Evolutionary conservation across 2,329 filamentous ascomycete genomes (phyloP).

Genomic region (Mollisiaceae sp.): DNA sequence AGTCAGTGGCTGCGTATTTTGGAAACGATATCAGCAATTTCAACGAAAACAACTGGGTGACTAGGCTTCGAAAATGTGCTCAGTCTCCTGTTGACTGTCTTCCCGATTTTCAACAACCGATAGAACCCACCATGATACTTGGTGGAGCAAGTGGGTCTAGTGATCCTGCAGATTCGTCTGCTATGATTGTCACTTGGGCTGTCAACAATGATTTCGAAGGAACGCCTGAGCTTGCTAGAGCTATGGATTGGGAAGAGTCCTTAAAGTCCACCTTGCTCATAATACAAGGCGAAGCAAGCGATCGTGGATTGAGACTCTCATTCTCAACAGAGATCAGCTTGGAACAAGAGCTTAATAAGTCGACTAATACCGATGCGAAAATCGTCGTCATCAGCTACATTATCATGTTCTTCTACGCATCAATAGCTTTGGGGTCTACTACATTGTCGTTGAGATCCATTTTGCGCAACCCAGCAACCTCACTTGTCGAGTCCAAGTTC

Average conservation of each 20-base stretch:
- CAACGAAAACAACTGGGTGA: constrained; percentile 71
- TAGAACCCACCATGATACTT: constrained; percentile 84
- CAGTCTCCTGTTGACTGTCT: constrained; percentile 83
- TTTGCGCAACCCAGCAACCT: constrained; percentile 79
- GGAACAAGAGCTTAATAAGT: constrained; percentile 96
- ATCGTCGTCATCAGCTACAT: constrained; percentile 97
- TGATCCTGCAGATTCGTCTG: constrained; percentile 73
- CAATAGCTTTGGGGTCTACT: constrained; percentile 87
- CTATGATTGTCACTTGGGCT: constrained; percentile 93
- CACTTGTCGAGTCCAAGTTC: constrained; percentile 95
- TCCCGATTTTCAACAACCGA: constrained; percentile 85
- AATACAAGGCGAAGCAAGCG: constrained; percentile 79
- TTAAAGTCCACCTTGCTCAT: constrained; percentile 75
- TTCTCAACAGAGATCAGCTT: constrained; percentile 96
- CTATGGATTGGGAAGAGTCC: constrained; percentile 88
- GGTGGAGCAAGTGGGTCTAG: constrained; percentile 74
- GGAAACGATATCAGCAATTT: constrained; percentile 67
- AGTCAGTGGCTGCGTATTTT: constrained; percentile 92
- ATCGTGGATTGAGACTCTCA: constrained; percentile 82
- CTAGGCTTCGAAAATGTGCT: constrained; percentile 74
- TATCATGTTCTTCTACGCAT: constrained; percentile 98
- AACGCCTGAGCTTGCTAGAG: constrained; percentile 69
- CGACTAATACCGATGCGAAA: constrained; percentile 96
- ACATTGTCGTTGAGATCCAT: constrained; percentile 79
- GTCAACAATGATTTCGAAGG: constrained; percentile 84